Evolutionary conservation across 179 eudicot genomes (phyloP), one percentile per base, ranked within the genome.

Genomic region (Vitellaria paradoxa): DNA sequence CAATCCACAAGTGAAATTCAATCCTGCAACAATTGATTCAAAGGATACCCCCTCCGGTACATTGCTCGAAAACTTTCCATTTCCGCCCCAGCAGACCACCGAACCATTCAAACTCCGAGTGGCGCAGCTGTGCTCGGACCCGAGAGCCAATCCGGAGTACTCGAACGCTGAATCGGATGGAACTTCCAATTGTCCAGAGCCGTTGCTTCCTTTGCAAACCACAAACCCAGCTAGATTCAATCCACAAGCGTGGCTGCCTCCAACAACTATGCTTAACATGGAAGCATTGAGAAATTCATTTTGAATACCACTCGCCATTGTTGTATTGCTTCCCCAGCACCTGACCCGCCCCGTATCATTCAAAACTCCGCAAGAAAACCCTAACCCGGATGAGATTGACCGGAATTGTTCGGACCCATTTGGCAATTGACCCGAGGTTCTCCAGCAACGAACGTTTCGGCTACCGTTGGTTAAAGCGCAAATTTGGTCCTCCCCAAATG

Each of bases 211-310:
- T 72, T 72, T 72, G 11, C 75, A 72, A 10, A 89, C 57, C 77
- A 96, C 72, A 74, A 68, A 63, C 53, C 93, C 92, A 72, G 72
- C 78, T 42, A 23, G 45, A 80, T 84, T 73, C 56, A 90, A 85
- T 60, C 99, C 99, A 80, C 99, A 96, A 23, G 94, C 94, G 79
- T 84, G 88, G 4, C 50, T 73, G 0, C 88, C 96, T 73, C 99
- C 98, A 42, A 87, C 96, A 6, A 62, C 79, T 59, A 96, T 78
- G 65, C 74, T 87, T 14, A 47, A 9, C 98, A 96, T 89, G 0
- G 87, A 69, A 13, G 65, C 13, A 65, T 85, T 82, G 5, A 30
- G 59, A 76, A 87, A 96, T 73, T 83, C 81, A 23, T 70, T 37
- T 79, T 86, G 82, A 23, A 93, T 86, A n/a, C 57, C 63, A n/a